phyloP scores from a whole-genome alignment of 2,329 filamentous ascomycete species.

The Pyrenochaeta sp. region DNA sequence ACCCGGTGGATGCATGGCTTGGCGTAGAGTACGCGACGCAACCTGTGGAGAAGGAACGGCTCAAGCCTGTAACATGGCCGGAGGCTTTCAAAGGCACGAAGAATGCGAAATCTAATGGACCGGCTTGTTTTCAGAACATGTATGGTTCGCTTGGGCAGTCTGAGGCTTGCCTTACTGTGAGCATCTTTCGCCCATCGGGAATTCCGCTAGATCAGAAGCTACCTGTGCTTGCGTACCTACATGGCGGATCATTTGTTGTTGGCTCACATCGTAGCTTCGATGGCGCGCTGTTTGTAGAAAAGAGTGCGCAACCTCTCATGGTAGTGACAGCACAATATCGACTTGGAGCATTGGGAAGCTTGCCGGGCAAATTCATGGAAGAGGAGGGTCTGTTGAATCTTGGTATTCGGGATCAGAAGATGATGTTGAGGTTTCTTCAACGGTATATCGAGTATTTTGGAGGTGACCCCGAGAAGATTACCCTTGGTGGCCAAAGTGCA shows the following conservation, averaged over 20 bases:
- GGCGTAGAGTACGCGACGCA: constrained; percentile 59
- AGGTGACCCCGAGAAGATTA: constrained; percentile 52
- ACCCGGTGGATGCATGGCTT: constrained; percentile 58
- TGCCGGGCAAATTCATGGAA: constrained; percentile 46
- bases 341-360: constrained; percentile 43
- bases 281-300: constrained; percentile 44
- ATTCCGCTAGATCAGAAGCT: constrained; percentile 38
- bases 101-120: constrained; percentile 52
- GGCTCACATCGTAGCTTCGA: constrained; percentile 45
- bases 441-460: constrained; percentile 51
- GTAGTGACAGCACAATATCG: constrained; percentile 48
- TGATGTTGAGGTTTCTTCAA: constrained; percentile 50
- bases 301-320: constrained; percentile 41
- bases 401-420: constrained; percentile 40
- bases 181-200: constrained; percentile 40
- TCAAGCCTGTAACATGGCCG: constrained; percentile 54
- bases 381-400: constrained; percentile 46
- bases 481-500: constrained; percentile 52
- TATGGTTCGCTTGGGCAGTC: constrained; percentile 39
- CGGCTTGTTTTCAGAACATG: constrained; percentile 55
- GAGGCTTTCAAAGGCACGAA: constrained; percentile 52
- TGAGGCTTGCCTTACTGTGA: constrained; percentile 48
- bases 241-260: constrained; percentile 42
- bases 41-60: constrained; percentile 52
- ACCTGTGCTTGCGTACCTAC: constrained; percentile 42